Evolutionary conservation across 495 filamentous ascomycete genomes (phyloP), one percentile per base, ranked within the genome.

Genomic region (Penicillium cosmopolitanum): DNA sequence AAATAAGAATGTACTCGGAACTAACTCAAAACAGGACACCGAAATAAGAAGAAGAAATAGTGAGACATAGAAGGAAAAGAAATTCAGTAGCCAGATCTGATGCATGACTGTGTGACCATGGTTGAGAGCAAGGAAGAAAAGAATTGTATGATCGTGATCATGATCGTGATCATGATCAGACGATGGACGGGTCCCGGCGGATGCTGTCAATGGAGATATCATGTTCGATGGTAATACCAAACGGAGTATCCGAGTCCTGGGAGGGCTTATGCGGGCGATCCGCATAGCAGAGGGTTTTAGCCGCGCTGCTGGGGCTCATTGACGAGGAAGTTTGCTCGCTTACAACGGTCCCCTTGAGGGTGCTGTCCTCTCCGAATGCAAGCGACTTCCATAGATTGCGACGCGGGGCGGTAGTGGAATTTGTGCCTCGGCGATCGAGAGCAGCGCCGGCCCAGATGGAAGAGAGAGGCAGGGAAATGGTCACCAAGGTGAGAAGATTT

Each of bases 391-490:
- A 76, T 7, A 76, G 58, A 46, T 71, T 75, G 46, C 66, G 68
- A 16, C 63, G 64, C 11, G 19, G 50, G 13, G 19, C 34, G 56
- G 47, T 31, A 16, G 42, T 55, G 33, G 61, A 60, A 19, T 52
- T 38, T 9, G 21, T 16, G n/a, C 44, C 56, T n/a, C 63, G 40
- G 12, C 65, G 43, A 25, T 69, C 65, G 36, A 82, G 77, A 54
- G 63, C 75, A 43, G 71, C 79, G 55, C 77, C 78, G 58, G 84
- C 92, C 92, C 84, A 96, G 63, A 96, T 84, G 5, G 87, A 87
- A 18, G 91, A 93, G 3, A 96, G 82, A 0, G 92, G 92, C 3
- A 95, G 83, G 44, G 89, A 88, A 57, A 96, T 78, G 44, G 86
- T 80, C 38, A 91, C 87, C 4, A 88, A 76, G 10, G 89, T 91